phyloP scores from a whole-genome alignment of 2,329 filamentous ascomycete genomes.

The Fusarium xylarioides region DNA sequence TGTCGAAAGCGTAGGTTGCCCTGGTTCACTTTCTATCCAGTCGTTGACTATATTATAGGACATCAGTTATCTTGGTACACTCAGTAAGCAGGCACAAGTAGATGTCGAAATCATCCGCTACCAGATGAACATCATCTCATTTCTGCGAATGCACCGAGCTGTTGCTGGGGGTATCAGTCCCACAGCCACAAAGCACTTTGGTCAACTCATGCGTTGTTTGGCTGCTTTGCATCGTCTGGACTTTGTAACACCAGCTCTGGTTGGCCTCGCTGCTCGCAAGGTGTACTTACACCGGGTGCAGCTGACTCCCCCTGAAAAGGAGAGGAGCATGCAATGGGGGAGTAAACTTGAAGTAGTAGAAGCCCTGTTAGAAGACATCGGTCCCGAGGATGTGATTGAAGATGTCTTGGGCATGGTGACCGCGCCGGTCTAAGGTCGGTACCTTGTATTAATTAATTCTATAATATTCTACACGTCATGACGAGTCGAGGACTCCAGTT shows the following conservation, averaged over 20 bases:
- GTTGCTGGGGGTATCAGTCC: slow-evolving; percentile 82
- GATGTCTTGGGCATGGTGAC: slow-evolving; percentile 68
- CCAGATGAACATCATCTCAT: slow-evolving; percentile 86
- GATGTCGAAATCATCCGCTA: slow-evolving; percentile 85
- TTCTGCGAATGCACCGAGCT: slow-evolving; percentile 87
- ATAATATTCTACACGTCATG: slow-evolving; percentile 41
- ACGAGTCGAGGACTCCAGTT: slow-evolving; percentile 33
- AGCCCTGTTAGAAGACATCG: slow-evolving; percentile 69
- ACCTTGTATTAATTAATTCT: slow-evolving; percentile 43
- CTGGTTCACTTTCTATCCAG: not conserved
- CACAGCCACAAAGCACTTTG: slow-evolving; percentile 79
- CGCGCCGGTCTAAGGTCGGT: slow-evolving; percentile 54
- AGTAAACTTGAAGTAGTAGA: slow-evolving; percentile 77
- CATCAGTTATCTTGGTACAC: slow-evolving; percentile 68
- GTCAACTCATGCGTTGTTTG: slow-evolving; percentile 73
- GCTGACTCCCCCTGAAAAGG: slow-evolving; percentile 73
- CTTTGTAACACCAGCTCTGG: slow-evolving; percentile 85
- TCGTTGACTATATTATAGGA: slow-evolving; percentile 51
- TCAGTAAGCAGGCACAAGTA: slow-evolving; percentile 67
- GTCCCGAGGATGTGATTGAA: slow-evolving; percentile 70
- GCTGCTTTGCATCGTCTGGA: slow-evolving; percentile 82
- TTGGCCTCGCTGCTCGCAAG: slow-evolving; percentile 84
- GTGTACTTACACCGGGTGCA: slow-evolving; percentile 86
- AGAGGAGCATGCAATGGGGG: slow-evolving; percentile 93
- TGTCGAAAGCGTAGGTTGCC: slow-evolving; percentile 52